phyloP scores from a whole-genome alignment of 1,284 basidiomycete species.

The Ustilago tritici region DNA sequence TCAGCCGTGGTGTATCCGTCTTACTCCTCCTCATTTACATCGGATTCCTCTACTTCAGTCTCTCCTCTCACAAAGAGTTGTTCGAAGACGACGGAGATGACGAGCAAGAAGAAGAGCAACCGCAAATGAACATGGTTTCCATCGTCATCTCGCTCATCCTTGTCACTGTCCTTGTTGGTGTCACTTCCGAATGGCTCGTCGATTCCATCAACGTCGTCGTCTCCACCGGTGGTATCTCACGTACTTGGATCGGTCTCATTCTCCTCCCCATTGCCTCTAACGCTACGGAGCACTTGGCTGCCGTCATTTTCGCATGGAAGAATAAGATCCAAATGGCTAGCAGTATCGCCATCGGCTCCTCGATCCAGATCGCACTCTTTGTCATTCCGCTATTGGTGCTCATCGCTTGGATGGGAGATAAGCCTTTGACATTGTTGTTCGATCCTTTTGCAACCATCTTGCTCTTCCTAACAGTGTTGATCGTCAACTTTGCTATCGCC shows the following conservation, averaged over 20 bases:
- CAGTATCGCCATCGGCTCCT: constrained; percentile 60
- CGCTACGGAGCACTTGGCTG: constrained; percentile 61
- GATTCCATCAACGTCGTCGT: constrained; percentile 55
- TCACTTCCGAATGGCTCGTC: constrained; percentile 65
- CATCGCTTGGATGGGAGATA: constrained; percentile 61
- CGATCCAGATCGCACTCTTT: constrained; percentile 64
- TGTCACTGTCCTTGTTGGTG: constrained; percentile 58
- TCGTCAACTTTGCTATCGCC: constrained; percentile 61
- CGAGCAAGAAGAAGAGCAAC: constrained; percentile 58
- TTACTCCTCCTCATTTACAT: constrained; percentile 61
- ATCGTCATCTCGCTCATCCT: constrained; percentile 51
- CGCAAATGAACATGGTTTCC: constrained; percentile 53
- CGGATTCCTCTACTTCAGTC: constrained; percentile 59
- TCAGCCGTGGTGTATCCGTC: constrained; percentile 57
- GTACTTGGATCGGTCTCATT: constrained; percentile 62
- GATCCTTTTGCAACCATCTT: constrained; percentile 63
- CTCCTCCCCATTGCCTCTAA: constrained; percentile 59
- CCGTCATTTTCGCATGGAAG: constrained; percentile 60
- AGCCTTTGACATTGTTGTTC: constrained; percentile 59
- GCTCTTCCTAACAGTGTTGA: constrained; percentile 56
- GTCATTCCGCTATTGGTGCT: constrained; percentile 63
- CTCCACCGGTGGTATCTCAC: constrained; percentile 38
- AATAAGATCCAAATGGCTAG: constrained; percentile 63
- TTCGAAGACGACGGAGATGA: constrained; percentile 49
- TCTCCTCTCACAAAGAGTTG: constrained; percentile 56